These are phyloP conservation scores for Tuber aestivum DNA, from an alignment of 495 filamentous ascomycete species.

Conservation along the genomic window DNA sequence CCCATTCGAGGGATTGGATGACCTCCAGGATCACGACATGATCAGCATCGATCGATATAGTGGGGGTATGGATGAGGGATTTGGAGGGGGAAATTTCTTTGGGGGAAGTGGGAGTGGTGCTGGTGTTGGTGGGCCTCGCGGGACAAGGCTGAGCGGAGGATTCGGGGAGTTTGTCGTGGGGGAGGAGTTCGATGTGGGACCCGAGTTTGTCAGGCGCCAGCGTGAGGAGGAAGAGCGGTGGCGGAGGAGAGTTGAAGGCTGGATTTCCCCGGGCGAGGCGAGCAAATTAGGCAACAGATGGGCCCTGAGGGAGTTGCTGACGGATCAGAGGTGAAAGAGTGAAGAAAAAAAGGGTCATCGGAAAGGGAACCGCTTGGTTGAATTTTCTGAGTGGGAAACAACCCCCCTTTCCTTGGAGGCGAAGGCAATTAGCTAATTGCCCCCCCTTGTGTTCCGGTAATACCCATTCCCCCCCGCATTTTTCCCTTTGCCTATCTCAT, in stretches of 20 bases:
- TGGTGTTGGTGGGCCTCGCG: slow-evolving; percentile 29
- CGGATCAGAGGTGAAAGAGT: slow-evolving; percentile 19
- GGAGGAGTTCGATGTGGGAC: slow-evolving; percentile 96
- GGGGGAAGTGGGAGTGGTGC: slow-evolving; percentile 26
- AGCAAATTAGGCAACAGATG: slow-evolving; percentile 34
- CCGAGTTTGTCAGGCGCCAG: slow-evolving; percentile 83
- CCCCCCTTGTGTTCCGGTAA: neutral
- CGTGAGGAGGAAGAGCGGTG: slow-evolving; percentile 86
- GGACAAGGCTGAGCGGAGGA: slow-evolving; percentile 34
- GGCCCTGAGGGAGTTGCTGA: slow-evolving; percentile 35
- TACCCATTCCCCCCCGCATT: neutral
- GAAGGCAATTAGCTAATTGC: neutral
- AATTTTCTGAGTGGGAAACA: neutral
- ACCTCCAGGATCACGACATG: slow-evolving; percentile 39
- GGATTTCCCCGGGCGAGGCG: slow-evolving; percentile 50
- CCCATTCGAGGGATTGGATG: slow-evolving; percentile 42
- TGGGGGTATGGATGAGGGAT: slow-evolving; percentile 37
- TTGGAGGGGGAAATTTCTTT: slow-evolving; percentile 31
- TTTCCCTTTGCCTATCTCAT: neutral
- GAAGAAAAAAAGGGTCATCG: slow-evolving; percentile 3
- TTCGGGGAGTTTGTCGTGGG: slow-evolving; percentile 56
- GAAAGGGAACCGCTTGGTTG: neutral
- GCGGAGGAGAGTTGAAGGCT: slow-evolving; percentile 73
- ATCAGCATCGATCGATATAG: slow-evolving; percentile 39
- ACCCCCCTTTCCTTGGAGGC: neutral